phyloP scores from a whole-genome alignment of 371 early-diverging fungal species.

The Circinella minor region DNA sequence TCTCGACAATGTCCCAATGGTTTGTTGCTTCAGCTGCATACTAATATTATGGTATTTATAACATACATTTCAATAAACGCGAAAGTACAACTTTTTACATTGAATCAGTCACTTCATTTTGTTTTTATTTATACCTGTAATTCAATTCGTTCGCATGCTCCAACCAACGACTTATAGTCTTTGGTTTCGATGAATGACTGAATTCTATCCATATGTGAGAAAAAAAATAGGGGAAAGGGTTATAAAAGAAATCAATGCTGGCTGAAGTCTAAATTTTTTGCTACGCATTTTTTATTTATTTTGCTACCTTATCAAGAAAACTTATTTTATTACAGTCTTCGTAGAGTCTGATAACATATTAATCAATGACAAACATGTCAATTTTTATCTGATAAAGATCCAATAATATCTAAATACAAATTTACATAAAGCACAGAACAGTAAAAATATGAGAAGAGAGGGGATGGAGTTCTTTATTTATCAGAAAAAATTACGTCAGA shows the following conservation, averaged over 20 bases:
- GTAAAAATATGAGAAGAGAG: no score
- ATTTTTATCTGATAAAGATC: no score
- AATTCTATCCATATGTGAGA: slow-evolving; percentile 3
- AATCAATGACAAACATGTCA: no score
- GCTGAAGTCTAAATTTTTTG: background rate
- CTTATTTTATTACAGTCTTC: no score
- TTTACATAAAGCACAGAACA: no score
- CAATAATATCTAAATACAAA: no score
- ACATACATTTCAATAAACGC: background rate
- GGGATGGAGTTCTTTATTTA: no score
- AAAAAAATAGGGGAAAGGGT: background rate
- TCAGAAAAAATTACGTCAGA: no score
- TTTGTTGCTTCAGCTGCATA: slow-evolving; percentile 18
- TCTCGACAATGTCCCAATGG: slow-evolving; percentile 14
- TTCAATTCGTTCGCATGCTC: slow-evolving; percentile 32
- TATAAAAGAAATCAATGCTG: slow-evolving; percentile 6
- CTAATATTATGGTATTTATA: background rate
- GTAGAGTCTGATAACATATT: no score
- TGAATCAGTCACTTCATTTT: background rate
- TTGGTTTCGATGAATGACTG: slow-evolving; percentile 4
- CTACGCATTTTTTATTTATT: no score
- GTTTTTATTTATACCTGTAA: slow-evolving; percentile 24
- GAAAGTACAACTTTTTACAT: background rate
- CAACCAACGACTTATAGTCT: slow-evolving; percentile 23
- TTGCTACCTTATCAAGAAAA: no score